Evolutionary conservation across 208 protist species (phyloP), one percentile per base, ranked within the genome.

Genomic region (Crithidia bombi): DNA sequence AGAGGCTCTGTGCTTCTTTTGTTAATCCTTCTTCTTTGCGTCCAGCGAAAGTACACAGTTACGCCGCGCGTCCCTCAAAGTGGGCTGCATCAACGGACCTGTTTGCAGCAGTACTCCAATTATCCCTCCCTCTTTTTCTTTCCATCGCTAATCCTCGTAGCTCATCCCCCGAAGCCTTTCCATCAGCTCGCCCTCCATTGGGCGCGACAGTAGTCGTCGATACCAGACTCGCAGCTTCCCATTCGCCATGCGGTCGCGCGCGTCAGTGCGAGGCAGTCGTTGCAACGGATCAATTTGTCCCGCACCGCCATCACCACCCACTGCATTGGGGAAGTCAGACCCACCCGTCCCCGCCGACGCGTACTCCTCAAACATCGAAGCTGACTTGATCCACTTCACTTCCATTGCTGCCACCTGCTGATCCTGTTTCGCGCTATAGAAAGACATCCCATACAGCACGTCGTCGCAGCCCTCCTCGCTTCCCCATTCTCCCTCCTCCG

Each of bases 191-290:
- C n/a, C 41, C 17, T 4, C 35, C 52, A 50, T 43, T 2, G 23
- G 21, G 4, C 35, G 54, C 5, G 63, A 6, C 36, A 76, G 54
- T 7, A 76, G 21, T 7, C 70, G 70, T 11, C 55, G 63, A 25
- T 76, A 76, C 70, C 70, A 76, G n/a, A 52, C 70, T 0, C 55
- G 28, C 21, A 59, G 58, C 15, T 49, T 57, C 7, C 54, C 54
- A 32, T 44, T 55, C 0, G 59, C 47, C 43, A 36, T 43, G 39
- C 52, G 35, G 15, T 44, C 44, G 25, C 36, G 49, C 4, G 54
- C 61, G 4, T 76, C 70, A 2, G 63, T 63, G 26, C 71, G 63
- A 1, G 71, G 71, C 36, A 77, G 64, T 5, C 25, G 50, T 47
- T 66, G 49, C 36, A 77, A n/a, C 47, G 71, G 71, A 38, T 77